Conservation (phyloP, 2,329 filamentous ascomycete genomes). For the Venturia nashicola region DNA sequence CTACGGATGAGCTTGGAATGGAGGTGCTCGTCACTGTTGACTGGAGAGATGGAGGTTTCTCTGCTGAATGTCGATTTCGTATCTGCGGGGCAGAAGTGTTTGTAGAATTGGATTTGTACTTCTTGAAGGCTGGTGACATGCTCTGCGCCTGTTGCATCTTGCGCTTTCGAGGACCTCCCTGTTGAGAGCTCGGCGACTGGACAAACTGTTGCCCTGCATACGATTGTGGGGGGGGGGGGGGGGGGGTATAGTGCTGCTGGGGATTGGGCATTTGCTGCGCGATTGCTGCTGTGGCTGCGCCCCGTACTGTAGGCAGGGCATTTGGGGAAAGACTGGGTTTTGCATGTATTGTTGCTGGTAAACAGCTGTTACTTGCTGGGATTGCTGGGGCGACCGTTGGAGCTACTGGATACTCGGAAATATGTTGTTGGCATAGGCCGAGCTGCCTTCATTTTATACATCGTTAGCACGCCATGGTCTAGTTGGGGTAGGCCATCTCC, state of each 20-base stretch:
- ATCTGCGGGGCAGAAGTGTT: not conserved
- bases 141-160: not conserved
- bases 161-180: not conserved
- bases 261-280: not conserved
- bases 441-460: not conserved
- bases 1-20: not conserved
- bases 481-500: not conserved
- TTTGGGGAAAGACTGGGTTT: not conserved
- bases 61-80: not conserved
- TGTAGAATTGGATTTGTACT: not conserved
- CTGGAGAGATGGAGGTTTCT: not conserved
- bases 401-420: too few relatives aligned
- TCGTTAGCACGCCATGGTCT: not conserved
- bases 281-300: not conserved
- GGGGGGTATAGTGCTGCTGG: too few relatives aligned
- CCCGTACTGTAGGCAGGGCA: not conserved
- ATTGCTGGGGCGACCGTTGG: too few relatives aligned
- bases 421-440: not conserved
- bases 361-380: too few relatives aligned
- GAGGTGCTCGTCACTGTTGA: not conserved
- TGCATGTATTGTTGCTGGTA: not conserved
- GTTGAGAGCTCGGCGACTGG: not conserved
- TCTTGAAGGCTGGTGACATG: not conserved
- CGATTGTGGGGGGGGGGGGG: too few relatives aligned
- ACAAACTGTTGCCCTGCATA: not conserved